Base-by-base conservation (phyloP, 768 basidiomycete genomes). In the Boletus reticulatus region DNA sequence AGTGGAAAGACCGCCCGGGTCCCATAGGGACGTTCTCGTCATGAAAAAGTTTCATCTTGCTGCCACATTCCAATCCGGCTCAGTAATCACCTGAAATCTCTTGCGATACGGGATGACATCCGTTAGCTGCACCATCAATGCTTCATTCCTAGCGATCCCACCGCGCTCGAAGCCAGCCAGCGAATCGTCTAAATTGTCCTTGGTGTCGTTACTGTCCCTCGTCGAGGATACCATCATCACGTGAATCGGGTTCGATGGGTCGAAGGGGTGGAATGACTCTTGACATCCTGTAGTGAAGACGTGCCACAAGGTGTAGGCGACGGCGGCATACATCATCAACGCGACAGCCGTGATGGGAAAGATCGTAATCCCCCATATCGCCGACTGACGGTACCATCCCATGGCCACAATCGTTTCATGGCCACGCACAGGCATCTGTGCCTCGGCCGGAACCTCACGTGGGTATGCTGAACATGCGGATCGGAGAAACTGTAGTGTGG, bases 401-500 rank as follows among this genome's bases (percentile, higher is more conserved):
- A 50, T 53, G 0, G 56, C 43, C 16, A 20, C 29, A 29, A 60
- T 50, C 2, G 41, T 22, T 37, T 50, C 6, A 7, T 29, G 12
- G 2, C 58, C 58, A 6, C 2, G 32, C 29, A 60, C 7, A 27
- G 31, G 1, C 14, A 46, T 22, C 34, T 6, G 48, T 12, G 50
- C 56, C 1, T 53, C 36, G 13, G 2, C 10, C 5, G 52, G 48
- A 16, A 60, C 22, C 1, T 5, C 11, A 3, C 1, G 4, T 3
- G 51, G 51, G 13, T 44, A 10, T 1, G 24, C 59, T 0, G 59
- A 60, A 34, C 53, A 60, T 53, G 20, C 59, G 1, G 59, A 62
- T 46, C 48, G 37, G 19, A 50, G 39, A 29, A 48, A 55, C 53
- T 57, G 31, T 12, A 4, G 17, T n/a, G 8, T 9, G 20, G 29